Conservation (phyloP, 1,284 basidiomycete species). For the Rhodofomes roseus region DNA sequence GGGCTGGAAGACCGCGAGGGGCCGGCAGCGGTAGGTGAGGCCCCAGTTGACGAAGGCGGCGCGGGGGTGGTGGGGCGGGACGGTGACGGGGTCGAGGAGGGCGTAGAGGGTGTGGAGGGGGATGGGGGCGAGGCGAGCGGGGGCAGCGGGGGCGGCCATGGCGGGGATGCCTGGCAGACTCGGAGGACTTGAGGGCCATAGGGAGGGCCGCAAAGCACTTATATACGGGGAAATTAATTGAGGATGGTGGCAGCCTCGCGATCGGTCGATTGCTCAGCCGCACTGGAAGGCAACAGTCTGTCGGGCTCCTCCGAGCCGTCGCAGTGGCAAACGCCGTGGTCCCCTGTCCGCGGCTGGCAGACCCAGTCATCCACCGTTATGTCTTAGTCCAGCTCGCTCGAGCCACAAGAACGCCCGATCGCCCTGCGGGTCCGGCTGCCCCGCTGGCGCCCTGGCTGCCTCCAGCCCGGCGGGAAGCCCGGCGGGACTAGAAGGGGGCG, state of each 20-base stretch:
- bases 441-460: background rate
- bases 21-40: constrained; percentile 58
- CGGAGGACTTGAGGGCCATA: background rate
- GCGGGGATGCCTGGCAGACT: background rate
- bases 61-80: constrained; percentile 38
- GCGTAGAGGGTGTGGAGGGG: constrained; percentile 43
- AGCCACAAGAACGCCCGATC: constrained; percentile 2
- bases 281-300: constrained; percentile 12
- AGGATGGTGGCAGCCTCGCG: constrained; percentile 11
- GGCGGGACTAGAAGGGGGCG: background rate
- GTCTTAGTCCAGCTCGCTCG: background rate
- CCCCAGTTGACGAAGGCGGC: constrained; percentile 72
- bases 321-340: constrained; percentile 19
- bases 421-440: background rate
- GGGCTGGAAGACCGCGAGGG: constrained; percentile 76
- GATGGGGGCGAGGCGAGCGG: constrained; percentile 24
- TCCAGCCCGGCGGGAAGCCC: too few relatives aligned
- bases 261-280: constrained; percentile 31
- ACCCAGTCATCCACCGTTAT: background rate
- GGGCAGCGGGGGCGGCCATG: constrained; percentile 8
- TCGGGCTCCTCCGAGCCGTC: constrained; percentile 18
- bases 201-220: background rate
- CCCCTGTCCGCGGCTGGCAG: constrained; percentile 1
- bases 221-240: constrained; percentile 16
- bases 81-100: constrained; percentile 48